Base-by-base conservation (phyloP, 768 basidiomycete genomes). In the Macrolepiota albuminosa region DNA sequence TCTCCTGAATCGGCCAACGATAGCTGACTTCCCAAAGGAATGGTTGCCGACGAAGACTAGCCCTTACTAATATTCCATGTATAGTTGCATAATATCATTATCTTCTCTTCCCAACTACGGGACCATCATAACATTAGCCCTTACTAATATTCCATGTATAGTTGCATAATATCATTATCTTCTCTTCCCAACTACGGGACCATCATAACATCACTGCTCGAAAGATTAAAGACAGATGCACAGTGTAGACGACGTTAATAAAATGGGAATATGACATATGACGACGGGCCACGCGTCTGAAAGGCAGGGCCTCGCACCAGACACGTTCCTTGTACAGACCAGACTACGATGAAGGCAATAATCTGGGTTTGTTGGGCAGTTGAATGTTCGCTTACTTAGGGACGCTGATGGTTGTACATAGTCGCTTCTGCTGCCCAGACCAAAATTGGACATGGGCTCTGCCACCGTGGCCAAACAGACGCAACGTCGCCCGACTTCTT, bases 11-110 rank as follows among this genome's bases (percentile, higher is more conserved):
- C 80, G 84, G 61, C 86, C 91, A 29, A 82, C 88, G 21, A 76
- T 94, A 56, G 78, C 73, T 63, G 92, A 95, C 69, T 96, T 95
- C 71, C 94, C 94, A 9, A 73, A 81, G 68, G 89, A 89, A 69
- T 97, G 94, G 94, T 77, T 95, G 59, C 87, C 87, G 46, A 57
- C 67, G 36, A 61, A 53, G 8, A 33, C 39, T 21, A 52, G 42
- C 14, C 53, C 18, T 14, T 16, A 9, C 13, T 56, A 18, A 36
- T 49, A 49, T 48, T 40, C n/a, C 26, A 42, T 43, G 54, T 45
- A 62, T 42, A 55, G 21, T 47, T 46, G 24, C 24, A 26, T 60
- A 61, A 56, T 56, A 63, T 33, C 26, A 43, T 51, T 18, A 18
- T 47, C 34, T 34, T 37, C 29, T 42, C 11, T 18, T 36, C n/a